Base-by-base conservation (phyloP, 1,284 basidiomycete genomes). In the Ceratobasidium sp. region DNA sequence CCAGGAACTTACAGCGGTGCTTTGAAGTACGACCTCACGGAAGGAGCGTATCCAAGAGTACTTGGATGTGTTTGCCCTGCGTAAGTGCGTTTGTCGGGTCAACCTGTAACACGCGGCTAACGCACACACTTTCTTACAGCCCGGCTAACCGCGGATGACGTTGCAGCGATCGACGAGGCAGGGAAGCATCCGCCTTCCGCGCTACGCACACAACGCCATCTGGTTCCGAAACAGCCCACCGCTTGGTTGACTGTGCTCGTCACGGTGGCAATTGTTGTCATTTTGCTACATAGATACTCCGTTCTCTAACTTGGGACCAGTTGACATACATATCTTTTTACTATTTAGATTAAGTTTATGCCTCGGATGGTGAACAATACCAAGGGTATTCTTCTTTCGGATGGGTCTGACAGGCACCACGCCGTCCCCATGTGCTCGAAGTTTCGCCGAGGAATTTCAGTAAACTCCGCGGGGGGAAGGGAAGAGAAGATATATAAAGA, bases 11-110 rank as follows among this genome's bases (percentile, higher is more conserved):
- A 72, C 17, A 36, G 17, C 9, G 2, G 15, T 22, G n/a, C 27
- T 11, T 29, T 57, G 15, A 76, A 91, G 92, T 17, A 91, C 91
- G 6, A 93, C 90, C 75, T 89, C 89, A 9, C 90, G 84, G 74
- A 88, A 87, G 77, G 83, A 86, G 31, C 88, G 90, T 51, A 84
- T 94, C 57, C 81, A 89, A 78, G 88, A 90, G 71, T 95, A 94
- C 79, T 82, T 94, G 47, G 86, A 83, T 2, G 89, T 89, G 3
- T 90, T 86, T 0, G 87, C 91, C 72, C 83, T 92, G 1, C 83
- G 91, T 90, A 22, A 44, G 72, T 67, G 17, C 24, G 2, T 27
- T 4, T 29, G 11, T 44, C 33, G 17, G 2, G 6, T 27, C 17
- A 15, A 11, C 4, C 17, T 2, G 17, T 44, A 19, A 17, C n/a